Conservation (phyloP, 306 rosid species). For the Medicago arabica region DNA sequence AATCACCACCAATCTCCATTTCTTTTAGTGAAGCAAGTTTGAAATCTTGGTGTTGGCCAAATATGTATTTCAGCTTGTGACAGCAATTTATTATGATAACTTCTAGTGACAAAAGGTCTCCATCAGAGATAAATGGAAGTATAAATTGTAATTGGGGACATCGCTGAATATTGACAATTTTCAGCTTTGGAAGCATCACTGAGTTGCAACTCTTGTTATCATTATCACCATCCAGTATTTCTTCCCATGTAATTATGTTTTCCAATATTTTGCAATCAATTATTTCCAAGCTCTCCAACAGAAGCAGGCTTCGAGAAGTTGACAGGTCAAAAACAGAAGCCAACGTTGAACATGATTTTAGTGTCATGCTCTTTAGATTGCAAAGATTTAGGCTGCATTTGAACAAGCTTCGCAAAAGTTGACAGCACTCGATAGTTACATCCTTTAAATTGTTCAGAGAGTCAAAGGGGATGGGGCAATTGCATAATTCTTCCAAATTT, state of each 20-base stretch:
- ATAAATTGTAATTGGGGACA: constrained; percentile 14
- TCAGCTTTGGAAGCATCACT: neutral
- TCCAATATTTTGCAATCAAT: neutral
- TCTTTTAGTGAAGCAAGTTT: neutral
- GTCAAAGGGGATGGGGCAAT: neutral
- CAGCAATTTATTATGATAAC: accelerated
- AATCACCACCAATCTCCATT: accelerated
- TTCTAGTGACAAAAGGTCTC: neutral
- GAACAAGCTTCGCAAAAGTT: neutral
- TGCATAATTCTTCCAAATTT: neutral
- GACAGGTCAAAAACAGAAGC: neutral
- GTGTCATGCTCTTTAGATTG: neutral
- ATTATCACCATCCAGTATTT: neutral
- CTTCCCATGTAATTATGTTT: neutral
- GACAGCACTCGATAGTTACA: accelerated
- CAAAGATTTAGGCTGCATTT: neutral
- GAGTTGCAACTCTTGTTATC: too few relatives aligned
- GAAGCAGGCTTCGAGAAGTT: neutral
- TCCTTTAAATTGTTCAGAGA: neutral
- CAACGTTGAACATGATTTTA: accelerated
- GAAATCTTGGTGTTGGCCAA: neutral
- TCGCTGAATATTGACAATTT: accelerated
- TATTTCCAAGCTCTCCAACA: neutral
- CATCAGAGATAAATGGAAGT: neutral
- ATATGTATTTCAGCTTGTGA: constrained; percentile 7